Evolutionary conservation across 2,329 filamentous ascomycete genomes (phyloP).

Genomic region (Calonectria leucothoes): DNA sequence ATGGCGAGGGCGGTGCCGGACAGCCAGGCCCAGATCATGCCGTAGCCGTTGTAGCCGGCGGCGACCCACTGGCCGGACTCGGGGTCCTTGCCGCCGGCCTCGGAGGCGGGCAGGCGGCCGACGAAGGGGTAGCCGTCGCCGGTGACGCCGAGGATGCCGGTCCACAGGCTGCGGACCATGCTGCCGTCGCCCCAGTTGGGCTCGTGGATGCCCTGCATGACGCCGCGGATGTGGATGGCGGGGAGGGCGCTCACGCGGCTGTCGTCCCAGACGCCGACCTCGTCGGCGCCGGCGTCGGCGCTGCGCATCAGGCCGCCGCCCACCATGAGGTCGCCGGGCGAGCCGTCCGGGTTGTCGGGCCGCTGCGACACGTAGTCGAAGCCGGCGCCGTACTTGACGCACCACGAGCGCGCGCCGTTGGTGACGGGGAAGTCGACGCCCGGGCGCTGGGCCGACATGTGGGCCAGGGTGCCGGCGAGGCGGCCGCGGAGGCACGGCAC

Average conservation of each 20-base stretch:
- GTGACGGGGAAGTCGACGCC: slow-evolving; percentile 46
- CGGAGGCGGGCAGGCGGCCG: slow-evolving; percentile 52
- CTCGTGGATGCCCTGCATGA: slow-evolving; percentile 56
- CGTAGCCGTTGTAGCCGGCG: slow-evolving; percentile 63
- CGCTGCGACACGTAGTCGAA: slow-evolving; percentile 66
- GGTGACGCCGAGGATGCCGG: slow-evolving; percentile 60
- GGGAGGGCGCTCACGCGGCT: slow-evolving; percentile 52
- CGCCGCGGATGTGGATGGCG: slow-evolving; percentile 53
- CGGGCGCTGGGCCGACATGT: slow-evolving; percentile 63
- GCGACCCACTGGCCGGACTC: slow-evolving; percentile 61
- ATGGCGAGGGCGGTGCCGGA: slow-evolving; percentile 59
- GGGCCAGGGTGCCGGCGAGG: slow-evolving; percentile 57
- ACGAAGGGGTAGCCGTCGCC: slow-evolving; percentile 63
- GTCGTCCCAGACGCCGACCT: slow-evolving; percentile 62
- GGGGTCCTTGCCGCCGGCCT: slow-evolving; percentile 11
- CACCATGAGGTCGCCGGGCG: slow-evolving; percentile 61
- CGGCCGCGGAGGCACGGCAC: slow-evolving; percentile 60
- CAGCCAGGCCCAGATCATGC: slow-evolving; percentile 66
- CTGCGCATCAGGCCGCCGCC: slow-evolving; percentile 64
- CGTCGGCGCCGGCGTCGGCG: slow-evolving; percentile 54
- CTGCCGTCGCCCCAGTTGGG: slow-evolving; percentile 48
- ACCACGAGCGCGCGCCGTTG: slow-evolving; percentile 59
- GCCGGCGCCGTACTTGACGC: slow-evolving; percentile 57
- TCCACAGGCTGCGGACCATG: slow-evolving; percentile 57
- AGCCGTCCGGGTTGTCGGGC: slow-evolving; percentile 44